These are phyloP conservation scores for Austroboletus niveus DNA, from an alignment of 1,284 basidiomycete genomes.

Conservation along the genomic window DNA sequence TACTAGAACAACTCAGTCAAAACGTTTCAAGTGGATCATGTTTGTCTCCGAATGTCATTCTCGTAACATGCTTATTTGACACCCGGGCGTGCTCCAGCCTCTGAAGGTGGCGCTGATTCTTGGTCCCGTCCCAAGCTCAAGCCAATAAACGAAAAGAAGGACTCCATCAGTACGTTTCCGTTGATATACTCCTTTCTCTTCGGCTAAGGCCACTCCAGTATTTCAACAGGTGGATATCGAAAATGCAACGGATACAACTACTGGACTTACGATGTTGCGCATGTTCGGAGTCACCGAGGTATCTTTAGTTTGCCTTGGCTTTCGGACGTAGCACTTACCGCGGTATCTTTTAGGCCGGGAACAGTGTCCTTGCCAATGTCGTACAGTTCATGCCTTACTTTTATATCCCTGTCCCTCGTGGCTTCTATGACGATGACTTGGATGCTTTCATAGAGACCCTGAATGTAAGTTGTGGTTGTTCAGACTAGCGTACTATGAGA, in stretches of 20 bases:
- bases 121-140: slow-evolving; percentile 76
- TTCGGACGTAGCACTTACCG: slow-evolving; percentile 1
- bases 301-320: neutral
- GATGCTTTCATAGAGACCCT: slow-evolving; percentile 65
- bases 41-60: slow-evolving; percentile 25
- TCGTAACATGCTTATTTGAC: slow-evolving; percentile 1
- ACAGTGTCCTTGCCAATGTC: slow-evolving; percentile 84
- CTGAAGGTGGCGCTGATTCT: slow-evolving; percentile 70
- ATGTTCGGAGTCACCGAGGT: slow-evolving; percentile 91
- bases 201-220: slow-evolving; percentile 40
- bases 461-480: slow-evolving; percentile 57
- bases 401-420: slow-evolving; percentile 82
- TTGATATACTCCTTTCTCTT: neutral
- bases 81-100: slow-evolving; percentile 37
- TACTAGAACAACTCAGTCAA: slow-evolving; percentile 73
- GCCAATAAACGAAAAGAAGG: slow-evolving; percentile 54
- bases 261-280: slow-evolving; percentile 54
- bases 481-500: neutral
- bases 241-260: slow-evolving; percentile 54
- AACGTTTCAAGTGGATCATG: slow-evolving; percentile 49
- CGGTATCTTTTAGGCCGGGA: slow-evolving; percentile 55
- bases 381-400: slow-evolving; percentile 89
- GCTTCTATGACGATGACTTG: slow-evolving; percentile 71
- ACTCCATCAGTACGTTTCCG: slow-evolving; percentile 53
- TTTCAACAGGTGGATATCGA: slow-evolving; percentile 97